phyloP scores from a whole-genome alignment of 345 rosid genomes.

The Balakata baccata region DNA sequence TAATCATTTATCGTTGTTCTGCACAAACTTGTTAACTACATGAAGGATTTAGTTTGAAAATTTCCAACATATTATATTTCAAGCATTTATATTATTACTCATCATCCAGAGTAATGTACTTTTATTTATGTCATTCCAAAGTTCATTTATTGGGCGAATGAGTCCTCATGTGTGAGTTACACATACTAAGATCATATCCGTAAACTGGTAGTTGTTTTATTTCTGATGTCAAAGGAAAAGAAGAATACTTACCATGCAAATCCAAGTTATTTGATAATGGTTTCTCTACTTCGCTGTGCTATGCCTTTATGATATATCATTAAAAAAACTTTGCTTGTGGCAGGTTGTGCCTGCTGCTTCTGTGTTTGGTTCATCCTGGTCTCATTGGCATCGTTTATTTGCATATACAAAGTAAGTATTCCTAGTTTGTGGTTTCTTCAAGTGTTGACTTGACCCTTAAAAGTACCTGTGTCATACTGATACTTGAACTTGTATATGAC shows the following conservation, averaged over 20 bases:
- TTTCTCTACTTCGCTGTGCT: neutral
- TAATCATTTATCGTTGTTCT: slow-evolving; percentile 25
- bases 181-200: neutral
- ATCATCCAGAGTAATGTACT: neutral
- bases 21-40: neutral
- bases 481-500: neutral
- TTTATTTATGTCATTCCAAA: neutral
- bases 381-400: slow-evolving; percentile 66
- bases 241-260: neutral
- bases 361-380: slow-evolving; percentile 70
- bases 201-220: neutral
- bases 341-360: slow-evolving; percentile 75
- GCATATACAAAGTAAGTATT: slow-evolving; percentile 54
- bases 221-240: neutral
- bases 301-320: neutral
- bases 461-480: too few species aligned
- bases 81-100: neutral
- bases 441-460: neutral
- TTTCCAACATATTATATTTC: neutral
- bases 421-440: neutral
- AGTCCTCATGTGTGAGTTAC: neutral
- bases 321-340: slow-evolving; percentile 19
- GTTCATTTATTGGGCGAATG: slow-evolving; percentile 5
- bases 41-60: neutral
- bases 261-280: neutral